Evolutionary conservation across 345 rosid species (phyloP).

Genomic region (Camelina neglecta): DNA sequence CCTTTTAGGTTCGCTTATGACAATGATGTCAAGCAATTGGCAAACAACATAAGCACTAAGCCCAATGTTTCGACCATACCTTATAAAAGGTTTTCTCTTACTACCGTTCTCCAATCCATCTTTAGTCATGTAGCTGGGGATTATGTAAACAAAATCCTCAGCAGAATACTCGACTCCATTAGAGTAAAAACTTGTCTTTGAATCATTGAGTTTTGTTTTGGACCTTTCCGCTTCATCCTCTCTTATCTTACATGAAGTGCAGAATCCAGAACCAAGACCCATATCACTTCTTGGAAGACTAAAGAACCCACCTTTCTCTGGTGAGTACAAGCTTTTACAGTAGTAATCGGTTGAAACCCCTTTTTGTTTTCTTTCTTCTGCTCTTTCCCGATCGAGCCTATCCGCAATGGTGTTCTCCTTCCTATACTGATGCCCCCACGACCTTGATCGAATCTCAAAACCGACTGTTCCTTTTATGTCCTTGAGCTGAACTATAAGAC

Average conservation of each 20-base stretch:
- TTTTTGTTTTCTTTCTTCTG: conserved; percentile 60
- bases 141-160: conserved; percentile 60
- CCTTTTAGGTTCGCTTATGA: conserved; percentile 35
- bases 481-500: conserved; percentile 51
- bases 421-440: conserved; percentile 68
- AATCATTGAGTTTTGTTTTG: conserved; percentile 37
- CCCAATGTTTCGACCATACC: conserved; percentile 62
- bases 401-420: conserved; percentile 50
- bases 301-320: conserved; percentile 69
- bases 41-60: conserved; percentile 60
- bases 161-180: conserved; percentile 49
- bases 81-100: conserved; percentile 25
- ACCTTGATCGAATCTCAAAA: conserved; percentile 51
- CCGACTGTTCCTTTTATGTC: conserved; percentile 49
- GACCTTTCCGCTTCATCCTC: conserved; percentile 44
- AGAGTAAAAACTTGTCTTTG: conserved; percentile 43
- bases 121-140: conserved; percentile 44
- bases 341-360: conserved; percentile 53
- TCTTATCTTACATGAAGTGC: conserved; percentile 52
- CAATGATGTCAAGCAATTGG: conserved; percentile 53
- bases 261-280: conserved; percentile 56
- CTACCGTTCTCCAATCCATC: background rate
- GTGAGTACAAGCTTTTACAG: conserved; percentile 65
- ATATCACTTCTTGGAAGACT: conserved; percentile 49
- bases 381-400: conserved; percentile 53